These are phyloP conservation scores for Polytrichum commune DNA, from an alignment of 225 moss, liverwort and hornwort genomes.

Conservation along the genomic window DNA sequence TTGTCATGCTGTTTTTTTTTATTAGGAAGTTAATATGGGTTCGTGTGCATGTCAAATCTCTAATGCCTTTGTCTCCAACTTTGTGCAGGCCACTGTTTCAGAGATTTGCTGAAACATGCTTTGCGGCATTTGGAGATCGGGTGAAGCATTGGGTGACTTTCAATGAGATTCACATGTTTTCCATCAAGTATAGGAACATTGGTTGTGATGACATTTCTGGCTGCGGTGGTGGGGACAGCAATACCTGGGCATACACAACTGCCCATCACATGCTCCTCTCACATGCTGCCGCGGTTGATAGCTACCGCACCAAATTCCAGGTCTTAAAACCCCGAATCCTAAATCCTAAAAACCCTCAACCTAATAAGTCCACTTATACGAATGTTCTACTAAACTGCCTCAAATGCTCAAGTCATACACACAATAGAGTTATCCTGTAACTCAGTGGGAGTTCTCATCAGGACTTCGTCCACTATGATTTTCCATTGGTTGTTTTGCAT, in stretches of 20 bases:
- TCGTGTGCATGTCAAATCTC: too few relatives aligned
- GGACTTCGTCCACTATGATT: too few relatives aligned
- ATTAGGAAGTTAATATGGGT: too few relatives aligned
- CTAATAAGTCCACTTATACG: too few relatives aligned
- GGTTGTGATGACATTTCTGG: conserved; percentile 16
- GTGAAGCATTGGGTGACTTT: conserved; percentile 67
- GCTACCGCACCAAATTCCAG: conserved; percentile 49
- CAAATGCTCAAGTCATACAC: too few relatives aligned
- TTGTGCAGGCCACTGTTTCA: conserved; percentile 28
- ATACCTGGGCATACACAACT: conserved; percentile 29
- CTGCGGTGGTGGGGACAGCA: not conserved
- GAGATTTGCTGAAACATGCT: conserved; percentile 45
- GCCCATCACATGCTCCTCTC: conserved; percentile 58
- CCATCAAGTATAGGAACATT: conserved; percentile 16
- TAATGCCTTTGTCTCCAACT: not conserved
- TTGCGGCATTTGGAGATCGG: conserved; percentile 48
- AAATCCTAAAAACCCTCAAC: too few relatives aligned
- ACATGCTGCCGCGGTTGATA: conserved; percentile 47
- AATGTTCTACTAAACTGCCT: too few relatives aligned
- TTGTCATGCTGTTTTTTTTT: too few relatives aligned
- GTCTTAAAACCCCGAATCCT: conserved; percentile 2
- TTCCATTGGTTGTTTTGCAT: too few relatives aligned
- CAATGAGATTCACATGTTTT: conserved; percentile 43
- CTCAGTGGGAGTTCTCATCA: too few relatives aligned
- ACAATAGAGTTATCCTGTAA: too few relatives aligned